These are phyloP conservation scores for Cyphellophora europaea DNA, from an alignment of 2,329 filamentous ascomycete genomes.

Conservation along the genomic window DNA sequence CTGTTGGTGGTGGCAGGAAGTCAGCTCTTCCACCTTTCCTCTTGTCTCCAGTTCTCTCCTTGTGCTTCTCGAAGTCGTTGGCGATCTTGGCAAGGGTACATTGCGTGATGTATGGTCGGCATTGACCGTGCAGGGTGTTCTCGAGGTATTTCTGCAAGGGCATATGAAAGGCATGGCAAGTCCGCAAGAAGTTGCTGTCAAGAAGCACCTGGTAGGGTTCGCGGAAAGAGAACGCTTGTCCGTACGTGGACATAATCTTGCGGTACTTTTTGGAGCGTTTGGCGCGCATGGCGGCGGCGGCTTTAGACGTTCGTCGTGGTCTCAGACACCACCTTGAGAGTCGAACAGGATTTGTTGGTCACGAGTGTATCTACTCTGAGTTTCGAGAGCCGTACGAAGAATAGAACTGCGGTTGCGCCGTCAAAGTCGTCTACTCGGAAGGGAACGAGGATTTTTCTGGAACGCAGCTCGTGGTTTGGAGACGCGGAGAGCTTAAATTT, in stretches of 20 bases:
- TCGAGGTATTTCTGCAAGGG: conserved; percentile 69
- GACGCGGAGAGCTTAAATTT: too few species aligned
- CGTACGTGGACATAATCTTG: conserved; percentile 91
- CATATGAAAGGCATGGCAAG: conserved; percentile 80
- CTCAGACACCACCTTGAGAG: too few species aligned
- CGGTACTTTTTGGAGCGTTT: conserved; percentile 66
- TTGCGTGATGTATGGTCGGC: conserved; percentile 81
- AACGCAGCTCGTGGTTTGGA: too few species aligned
- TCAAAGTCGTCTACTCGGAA: too few species aligned
- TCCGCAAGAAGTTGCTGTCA: conserved; percentile 74
- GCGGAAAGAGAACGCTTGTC: conserved; percentile 78
- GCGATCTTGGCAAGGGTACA: conserved; percentile 37
- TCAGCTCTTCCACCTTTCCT: conserved; percentile 28
- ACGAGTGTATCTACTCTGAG: too few species aligned
- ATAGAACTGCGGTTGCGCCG: too few species aligned
- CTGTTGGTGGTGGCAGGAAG: conserved; percentile 35
- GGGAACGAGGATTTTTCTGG: too few species aligned
- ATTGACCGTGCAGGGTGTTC: conserved; percentile 74
- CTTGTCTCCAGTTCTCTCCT: conserved; percentile 5
- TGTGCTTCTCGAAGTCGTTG: conserved; percentile 21
- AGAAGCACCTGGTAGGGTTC: conserved; percentile 90
- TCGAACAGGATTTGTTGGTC: too few species aligned
- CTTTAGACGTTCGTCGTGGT: too few species aligned
- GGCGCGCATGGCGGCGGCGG: conserved; percentile 52
- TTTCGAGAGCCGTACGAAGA: too few species aligned